These are phyloP conservation scores for Triangularia setosa DNA, from an alignment of 2,329 filamentous ascomycete species.

Conservation along the genomic window DNA sequence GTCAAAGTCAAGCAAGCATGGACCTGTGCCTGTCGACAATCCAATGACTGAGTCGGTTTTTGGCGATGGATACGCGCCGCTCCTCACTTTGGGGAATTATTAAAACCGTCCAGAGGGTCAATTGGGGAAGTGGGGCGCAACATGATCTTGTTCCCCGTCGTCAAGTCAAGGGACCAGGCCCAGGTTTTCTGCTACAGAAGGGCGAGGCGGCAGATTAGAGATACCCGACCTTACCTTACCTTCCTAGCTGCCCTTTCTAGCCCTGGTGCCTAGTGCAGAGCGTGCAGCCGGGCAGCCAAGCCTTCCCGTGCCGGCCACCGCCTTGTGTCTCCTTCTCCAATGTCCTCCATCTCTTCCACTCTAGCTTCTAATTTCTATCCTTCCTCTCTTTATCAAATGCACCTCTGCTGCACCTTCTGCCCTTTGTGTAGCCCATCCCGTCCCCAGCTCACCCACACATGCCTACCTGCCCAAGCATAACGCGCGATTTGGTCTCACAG, in stretches of 20 bases:
- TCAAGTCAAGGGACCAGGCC: not conserved
- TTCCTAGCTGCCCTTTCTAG: conserved; percentile 1
- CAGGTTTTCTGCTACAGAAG: not conserved
- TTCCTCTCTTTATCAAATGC: not conserved
- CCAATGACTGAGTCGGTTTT: not conserved
- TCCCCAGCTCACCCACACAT: not conserved
- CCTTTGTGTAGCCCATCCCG: not conserved
- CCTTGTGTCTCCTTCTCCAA: not conserved
- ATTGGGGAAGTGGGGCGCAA: conserved; percentile 25
- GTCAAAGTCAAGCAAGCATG: not conserved
- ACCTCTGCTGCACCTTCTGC: not conserved
- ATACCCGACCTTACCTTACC: too few species aligned
- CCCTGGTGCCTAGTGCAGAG: not conserved
- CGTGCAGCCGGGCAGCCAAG: conserved; percentile 3
- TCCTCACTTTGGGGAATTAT: conserved; percentile 17
- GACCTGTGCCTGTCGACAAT: too few species aligned
- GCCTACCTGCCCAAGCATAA: not conserved
- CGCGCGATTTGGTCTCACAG: not conserved
- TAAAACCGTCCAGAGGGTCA: conserved; percentile 13
- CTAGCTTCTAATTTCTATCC: not conserved
- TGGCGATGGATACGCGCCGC: conserved; percentile 16
- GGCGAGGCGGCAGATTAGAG: conserved; percentile 11
- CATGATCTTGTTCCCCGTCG: conserved; percentile 4
- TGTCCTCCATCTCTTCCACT: not conserved
- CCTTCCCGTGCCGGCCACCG: not conserved